Percentiles rank a stretch among this genome's conserved stretches.
Evolutionary conservation across 148 eudicot genomes (phyloP).

Genomic region (Vaccinium myrtillus): DNA sequence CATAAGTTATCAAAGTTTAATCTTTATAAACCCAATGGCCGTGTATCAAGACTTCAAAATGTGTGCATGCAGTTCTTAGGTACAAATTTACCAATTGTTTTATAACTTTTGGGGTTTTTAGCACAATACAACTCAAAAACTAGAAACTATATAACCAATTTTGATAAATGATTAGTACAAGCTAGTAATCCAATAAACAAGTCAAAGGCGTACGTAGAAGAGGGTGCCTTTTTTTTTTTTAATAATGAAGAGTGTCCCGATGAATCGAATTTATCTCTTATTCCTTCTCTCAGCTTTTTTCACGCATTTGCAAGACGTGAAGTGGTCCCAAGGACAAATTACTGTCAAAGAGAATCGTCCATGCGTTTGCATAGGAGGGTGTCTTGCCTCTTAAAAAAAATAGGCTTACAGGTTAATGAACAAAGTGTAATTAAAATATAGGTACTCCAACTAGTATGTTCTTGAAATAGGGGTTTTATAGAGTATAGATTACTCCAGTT

Average conservation of each 20-base stretch:
- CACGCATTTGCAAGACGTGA: too few relatives aligned
- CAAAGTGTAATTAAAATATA: background rate
- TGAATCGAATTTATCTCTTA: too few relatives aligned
- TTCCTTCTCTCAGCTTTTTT: too few relatives aligned
- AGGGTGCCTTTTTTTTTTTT: too few relatives aligned
- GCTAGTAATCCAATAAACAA: background rate
- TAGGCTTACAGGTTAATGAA: background rate
- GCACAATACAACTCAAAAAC: background rate
- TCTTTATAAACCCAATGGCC: too few relatives aligned
- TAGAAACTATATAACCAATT: background rate
- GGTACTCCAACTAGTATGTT: background rate
- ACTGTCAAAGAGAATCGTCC: too few relatives aligned
- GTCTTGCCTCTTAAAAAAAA: background rate
- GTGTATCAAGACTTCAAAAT: too few relatives aligned
- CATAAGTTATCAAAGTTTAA: too few relatives aligned
- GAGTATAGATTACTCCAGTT: background rate
- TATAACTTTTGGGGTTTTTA: background rate
- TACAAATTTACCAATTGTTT: background rate
- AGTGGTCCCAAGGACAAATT: too few relatives aligned
- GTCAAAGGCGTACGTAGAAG: background rate
- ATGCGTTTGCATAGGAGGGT: background rate
- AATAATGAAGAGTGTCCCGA: too few relatives aligned
- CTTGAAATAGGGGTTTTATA: background rate
- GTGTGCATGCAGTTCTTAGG: too few relatives aligned
- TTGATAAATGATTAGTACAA: background rate